These are phyloP conservation scores for Euphorbia schlechtendalii DNA, from an alignment of 441 rosid genomes.

Conservation along the genomic window DNA sequence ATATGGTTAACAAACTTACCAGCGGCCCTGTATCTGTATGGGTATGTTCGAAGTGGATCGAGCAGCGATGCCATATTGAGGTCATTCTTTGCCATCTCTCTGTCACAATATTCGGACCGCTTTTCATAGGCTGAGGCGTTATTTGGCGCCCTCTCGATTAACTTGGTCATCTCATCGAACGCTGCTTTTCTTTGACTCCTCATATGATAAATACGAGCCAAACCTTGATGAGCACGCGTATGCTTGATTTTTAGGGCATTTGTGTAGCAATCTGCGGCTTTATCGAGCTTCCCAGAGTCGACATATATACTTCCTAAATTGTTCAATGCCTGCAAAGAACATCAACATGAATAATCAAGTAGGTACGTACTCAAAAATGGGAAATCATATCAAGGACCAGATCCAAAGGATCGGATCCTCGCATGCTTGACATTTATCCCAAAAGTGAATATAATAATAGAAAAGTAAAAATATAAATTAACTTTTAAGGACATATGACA, in stretches of 20 bases:
- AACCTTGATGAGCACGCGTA: constrained; percentile 95
- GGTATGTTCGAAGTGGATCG: constrained; percentile 90
- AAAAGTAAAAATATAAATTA: too few species aligned
- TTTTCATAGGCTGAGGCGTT: constrained; percentile 91
- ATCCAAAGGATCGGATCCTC: too few species aligned
- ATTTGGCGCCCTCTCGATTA: constrained; percentile 76
- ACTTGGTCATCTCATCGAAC: constrained; percentile 93
- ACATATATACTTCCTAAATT: constrained; percentile 86
- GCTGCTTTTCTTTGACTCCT: constrained; percentile 82
- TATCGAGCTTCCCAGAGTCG: constrained; percentile 86
- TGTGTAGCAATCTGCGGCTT: constrained; percentile 83
- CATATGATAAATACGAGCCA: constrained; percentile 85
- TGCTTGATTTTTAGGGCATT: constrained; percentile 91
- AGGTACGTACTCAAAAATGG: constrained; percentile 5
- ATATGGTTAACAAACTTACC: constrained; percentile 32
- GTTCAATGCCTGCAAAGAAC: constrained; percentile 66
- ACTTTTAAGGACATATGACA: too few species aligned
- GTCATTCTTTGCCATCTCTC: constrained; percentile 82
- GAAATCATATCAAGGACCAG: background rate
- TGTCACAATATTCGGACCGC: constrained; percentile 91
- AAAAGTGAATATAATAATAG: too few species aligned
- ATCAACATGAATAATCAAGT: background rate
- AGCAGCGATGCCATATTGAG: constrained; percentile 67
- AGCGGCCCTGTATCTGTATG: constrained; percentile 94
- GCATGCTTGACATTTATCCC: too few species aligned